Percentiles rank a stretch among this genome's conserved stretches.
Conservation (phyloP, 129 eudicot species). For the Arctium minus region DNA sequence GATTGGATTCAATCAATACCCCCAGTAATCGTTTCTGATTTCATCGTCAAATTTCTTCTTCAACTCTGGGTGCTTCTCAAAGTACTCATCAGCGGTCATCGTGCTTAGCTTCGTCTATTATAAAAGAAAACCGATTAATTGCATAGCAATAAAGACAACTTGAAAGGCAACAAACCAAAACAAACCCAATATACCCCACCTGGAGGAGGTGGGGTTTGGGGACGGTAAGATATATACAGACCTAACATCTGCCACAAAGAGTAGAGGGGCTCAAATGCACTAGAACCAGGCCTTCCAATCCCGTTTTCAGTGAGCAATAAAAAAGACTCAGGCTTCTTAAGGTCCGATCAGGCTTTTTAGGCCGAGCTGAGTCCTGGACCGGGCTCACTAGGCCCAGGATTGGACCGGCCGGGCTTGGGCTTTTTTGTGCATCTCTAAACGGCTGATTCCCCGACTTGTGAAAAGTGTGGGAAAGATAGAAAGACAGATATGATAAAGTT, state of each 20-base stretch:
- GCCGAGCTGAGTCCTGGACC: too few relatives aligned
- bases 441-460: background rate
- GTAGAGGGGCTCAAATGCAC: too few relatives aligned
- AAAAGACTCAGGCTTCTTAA: too few relatives aligned
- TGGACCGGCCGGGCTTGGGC: too few relatives aligned
- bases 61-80: constrained; percentile 90
- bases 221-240: background rate
- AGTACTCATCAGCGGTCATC: constrained; percentile 99
- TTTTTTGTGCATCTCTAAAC: too few relatives aligned
- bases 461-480: background rate
- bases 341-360: too few relatives aligned
- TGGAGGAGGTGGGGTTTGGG: background rate
- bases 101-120: constrained; percentile 78
- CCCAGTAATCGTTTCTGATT: constrained; percentile 96
- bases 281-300: too few relatives aligned
- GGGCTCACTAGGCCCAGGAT: too few relatives aligned
- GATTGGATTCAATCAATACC: constrained; percentile 43
- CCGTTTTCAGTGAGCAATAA: too few relatives aligned
- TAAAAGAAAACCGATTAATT: background rate
- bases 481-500: background rate
- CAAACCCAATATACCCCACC: background rate
- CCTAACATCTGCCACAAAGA: too few relatives aligned
- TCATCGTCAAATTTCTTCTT: constrained; percentile 94
- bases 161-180: background rate
- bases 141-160: background rate